Base-by-base conservation (phyloP, 1,139 yeast species). In the Zygosaccharomyces pseudobailii region DNA sequence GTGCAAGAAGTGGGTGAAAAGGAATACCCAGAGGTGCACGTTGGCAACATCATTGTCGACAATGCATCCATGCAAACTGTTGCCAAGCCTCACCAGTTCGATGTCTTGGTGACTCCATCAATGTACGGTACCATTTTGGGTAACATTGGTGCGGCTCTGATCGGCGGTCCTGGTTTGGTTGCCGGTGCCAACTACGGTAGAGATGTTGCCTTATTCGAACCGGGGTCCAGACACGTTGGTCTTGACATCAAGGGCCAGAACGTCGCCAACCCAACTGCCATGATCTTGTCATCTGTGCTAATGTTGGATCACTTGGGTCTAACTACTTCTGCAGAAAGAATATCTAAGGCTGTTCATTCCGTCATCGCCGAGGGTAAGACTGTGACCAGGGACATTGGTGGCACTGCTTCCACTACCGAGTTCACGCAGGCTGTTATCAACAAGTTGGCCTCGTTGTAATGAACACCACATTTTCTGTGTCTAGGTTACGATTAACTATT, bases 41-140 rank as follows among this genome's bases (percentile, higher is more conserved):
- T 84, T 61, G 83, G 82, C 70, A 96, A 90, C 72, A 87, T 92
- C 81, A 92, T 92, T 75, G 97, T 92, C 62, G 98, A 92, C 75
- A 92, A 92, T 68, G 97, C 98, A 53, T 87, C 97, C 56, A 92
- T 92, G 97, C 97, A 92, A 78, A 97, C 97, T 51, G 98, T 92
- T 56, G 90, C 97, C 52, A 80, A 84, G 73, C 97, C 97, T 61
- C 96, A 90, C 72, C 97, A 92, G 75, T 92, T 90, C 48, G 97
- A 92, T 69, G 97, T 92, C 50, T 79, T 92, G 73, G 97, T 92
- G 56, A 89, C 97, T 60, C 98, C 98, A 60, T 90, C 92, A 79
- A 80, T 92, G 75, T 92, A 92, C 79, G 98, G 98, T 75, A 84
- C 96, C 66, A 92, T 92, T 68, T 76, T 92, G 67, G 89, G 97